phyloP scores from a whole-genome alignment of 164 flowering plant species.

The Nymphaea thermarum region DNA sequence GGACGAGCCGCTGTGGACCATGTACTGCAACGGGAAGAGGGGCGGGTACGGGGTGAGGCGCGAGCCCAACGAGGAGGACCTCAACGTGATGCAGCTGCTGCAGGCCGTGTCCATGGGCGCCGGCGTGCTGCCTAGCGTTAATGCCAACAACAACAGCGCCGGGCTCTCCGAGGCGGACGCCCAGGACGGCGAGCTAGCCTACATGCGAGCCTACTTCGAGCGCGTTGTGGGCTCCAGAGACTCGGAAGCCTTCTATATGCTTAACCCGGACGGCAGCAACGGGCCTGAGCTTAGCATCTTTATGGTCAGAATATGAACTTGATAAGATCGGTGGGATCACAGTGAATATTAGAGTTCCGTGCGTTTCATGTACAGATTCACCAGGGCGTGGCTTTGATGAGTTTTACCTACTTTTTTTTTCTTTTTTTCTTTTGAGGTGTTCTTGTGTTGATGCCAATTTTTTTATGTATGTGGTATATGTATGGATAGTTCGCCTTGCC shows the following conservation, averaged over 20 bases:
- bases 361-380: too few species aligned
- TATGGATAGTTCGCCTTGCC: too few species aligned
- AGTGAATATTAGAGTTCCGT: too few species aligned
- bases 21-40: slow-evolving; percentile 69
- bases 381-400: too few species aligned
- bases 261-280: slow-evolving; percentile 59
- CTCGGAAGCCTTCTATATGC: slow-evolving; percentile 75
- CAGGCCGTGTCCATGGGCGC: slow-evolving; percentile 71
- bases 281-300: slow-evolving; percentile 83
- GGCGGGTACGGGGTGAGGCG: slow-evolving; percentile 51
- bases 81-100: slow-evolving; percentile 50
- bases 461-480: too few species aligned
- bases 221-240: slow-evolving; percentile 68
- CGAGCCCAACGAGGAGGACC: slow-evolving; percentile 50
- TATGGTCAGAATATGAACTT: slow-evolving; percentile 46
- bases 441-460: too few species aligned
- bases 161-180: slow-evolving; percentile 40
- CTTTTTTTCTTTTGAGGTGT: too few species aligned
- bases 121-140: slow-evolving; percentile 49
- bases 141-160: slow-evolving; percentile 38
- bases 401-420: too few species aligned
- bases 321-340: neutral
- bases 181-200: slow-evolving; percentile 59
- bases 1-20: slow-evolving; percentile 69
- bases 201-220: slow-evolving; percentile 69